phyloP scores from a whole-genome alignment of 2,329 filamentous ascomycete species.

The Aureobasidium lini region DNA sequence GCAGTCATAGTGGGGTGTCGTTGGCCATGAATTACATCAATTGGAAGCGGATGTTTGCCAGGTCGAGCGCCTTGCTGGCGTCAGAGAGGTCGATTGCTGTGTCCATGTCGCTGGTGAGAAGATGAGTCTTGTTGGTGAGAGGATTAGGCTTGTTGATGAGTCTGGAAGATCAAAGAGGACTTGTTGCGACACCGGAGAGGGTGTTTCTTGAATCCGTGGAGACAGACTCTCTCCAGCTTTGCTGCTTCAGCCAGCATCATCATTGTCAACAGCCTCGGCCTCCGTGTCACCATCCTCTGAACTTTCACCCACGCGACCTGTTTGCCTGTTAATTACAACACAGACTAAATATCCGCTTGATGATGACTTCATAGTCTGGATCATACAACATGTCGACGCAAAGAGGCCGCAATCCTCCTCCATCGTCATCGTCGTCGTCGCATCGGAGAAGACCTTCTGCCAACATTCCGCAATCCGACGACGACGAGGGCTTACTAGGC shows the following conservation, averaged over 20 bases:
- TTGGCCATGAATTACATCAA: constrained; percentile 56
- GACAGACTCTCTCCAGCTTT: no score
- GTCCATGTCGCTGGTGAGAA: constrained; percentile 57
- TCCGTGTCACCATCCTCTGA: neutral
- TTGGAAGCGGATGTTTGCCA: constrained; percentile 76
- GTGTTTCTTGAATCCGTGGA: neutral
- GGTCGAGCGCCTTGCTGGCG: constrained; percentile 74
- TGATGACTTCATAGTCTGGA: neutral
- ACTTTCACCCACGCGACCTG: neutral
- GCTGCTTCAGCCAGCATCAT: neutral
- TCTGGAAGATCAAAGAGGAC: no score
- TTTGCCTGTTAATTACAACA: neutral
- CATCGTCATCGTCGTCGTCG: constrained; percentile 1
- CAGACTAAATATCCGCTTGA: neutral
- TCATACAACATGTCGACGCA: neutral
- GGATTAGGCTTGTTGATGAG: neutral
- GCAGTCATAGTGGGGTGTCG: constrained; percentile 85
- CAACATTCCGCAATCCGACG: constrained; percentile 8
- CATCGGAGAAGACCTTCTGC: neutral
- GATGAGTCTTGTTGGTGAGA: neutral
- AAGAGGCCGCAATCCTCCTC: constrained; percentile 7
- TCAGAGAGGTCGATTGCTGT: constrained; percentile 68
- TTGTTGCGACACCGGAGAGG: neutral
- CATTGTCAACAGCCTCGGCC: constrained; percentile 10
- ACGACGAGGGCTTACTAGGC: constrained; percentile 14